Evolutionary conservation across 1,284 basidiomycete species (phyloP), one percentile per base, ranked within the genome.

Genomic region (Caloboletus firmus): DNA sequence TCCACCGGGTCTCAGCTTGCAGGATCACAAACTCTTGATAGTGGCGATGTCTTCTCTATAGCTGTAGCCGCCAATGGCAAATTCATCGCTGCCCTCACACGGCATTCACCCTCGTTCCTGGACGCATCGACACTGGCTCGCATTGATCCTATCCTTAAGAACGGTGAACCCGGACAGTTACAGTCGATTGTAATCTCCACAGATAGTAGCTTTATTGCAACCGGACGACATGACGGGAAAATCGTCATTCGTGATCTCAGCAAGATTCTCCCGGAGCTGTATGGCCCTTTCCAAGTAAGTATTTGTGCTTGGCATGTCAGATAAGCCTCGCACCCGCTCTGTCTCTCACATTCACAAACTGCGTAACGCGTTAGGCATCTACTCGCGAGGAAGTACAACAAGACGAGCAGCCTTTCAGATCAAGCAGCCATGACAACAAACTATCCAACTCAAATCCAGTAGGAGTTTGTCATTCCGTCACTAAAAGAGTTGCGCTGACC

Each of bases 91-190:
- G 3, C 31, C 1, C 0, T 17, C 4, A 4, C 20, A 0, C 24
- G 3, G 3, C 9, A 11, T 22, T 39, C 30, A 8, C 22, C 40
- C 15, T 22, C 10, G 0, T 40, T 45, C 5, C 10, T 45, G 15
- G 44, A 45, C 6, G 12, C 30, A 11, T 39, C 30, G 1, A 30
- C 28, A 22, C 9, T 39, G 3, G 3, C 28, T 5, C 30, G 5
- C 3, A 24, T 39, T 22, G 18, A 15, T 10, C 0, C 22, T 9
- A 11, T n/a, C 20, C 22, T 45, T 2, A 4, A 24, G 17, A 12
- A 11, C 5, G 1, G 24, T n/a, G n/a, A 17, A 22, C n/a, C n/a
- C n/a, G n/a, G n/a, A n/a, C n/a, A 1, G 0, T 1, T 39, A 5
- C 2, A 2, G 15, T 24, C 44, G 1, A 45, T 41, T 45, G 5